phyloP scores from a whole-genome alignment of 2,329 filamentous ascomycete genomes.

The Colletotrichum melonis region DNA sequence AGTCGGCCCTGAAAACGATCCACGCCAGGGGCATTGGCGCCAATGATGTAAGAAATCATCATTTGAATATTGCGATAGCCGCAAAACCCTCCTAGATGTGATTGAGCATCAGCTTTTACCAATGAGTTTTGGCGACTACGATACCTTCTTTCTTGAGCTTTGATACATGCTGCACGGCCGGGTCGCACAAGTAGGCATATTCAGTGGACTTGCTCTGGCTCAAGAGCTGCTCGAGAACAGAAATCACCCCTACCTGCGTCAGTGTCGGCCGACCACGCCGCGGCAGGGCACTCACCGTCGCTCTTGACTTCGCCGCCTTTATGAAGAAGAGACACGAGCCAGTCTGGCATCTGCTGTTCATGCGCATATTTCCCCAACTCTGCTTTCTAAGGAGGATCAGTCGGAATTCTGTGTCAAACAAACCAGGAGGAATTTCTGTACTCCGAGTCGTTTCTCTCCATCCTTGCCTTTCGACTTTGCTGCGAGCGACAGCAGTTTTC shows the following conservation, averaged over 20 bases:
- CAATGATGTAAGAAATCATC: constrained; percentile 82
- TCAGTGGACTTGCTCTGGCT: constrained; percentile 72
- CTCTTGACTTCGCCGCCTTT: constrained; percentile 66
- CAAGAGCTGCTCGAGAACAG: constrained; percentile 71
- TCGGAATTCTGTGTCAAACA: background rate
- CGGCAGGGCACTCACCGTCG: constrained; percentile 53
- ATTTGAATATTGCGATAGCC: constrained; percentile 97
- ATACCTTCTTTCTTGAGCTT: constrained; percentile 81
- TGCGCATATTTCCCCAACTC: constrained; percentile 79
- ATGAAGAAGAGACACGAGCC: constrained; percentile 72
- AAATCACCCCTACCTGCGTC: constrained; percentile 66
- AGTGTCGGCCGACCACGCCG: constrained; percentile 48
- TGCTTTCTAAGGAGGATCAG: constrained; percentile 53
- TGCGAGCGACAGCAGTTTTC: constrained; percentile 38
- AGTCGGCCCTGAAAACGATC: constrained; percentile 70
- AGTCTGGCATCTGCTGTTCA: constrained; percentile 79
- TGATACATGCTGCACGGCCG: constrained; percentile 80
- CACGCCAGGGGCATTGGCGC: constrained; percentile 64
- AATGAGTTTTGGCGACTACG: background rate
- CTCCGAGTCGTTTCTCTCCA: constrained; percentile 25
- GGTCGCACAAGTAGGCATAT: constrained; percentile 83
- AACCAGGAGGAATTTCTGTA: background rate
- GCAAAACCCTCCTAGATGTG: constrained; percentile 80
- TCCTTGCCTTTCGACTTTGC: background rate
- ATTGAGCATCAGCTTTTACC: background rate